Percentiles rank a stretch among this genome's conserved stretches.
phyloP scores from a whole-genome alignment of 1,284 basidiomycete species.

The Clitocybe nebularis region DNA sequence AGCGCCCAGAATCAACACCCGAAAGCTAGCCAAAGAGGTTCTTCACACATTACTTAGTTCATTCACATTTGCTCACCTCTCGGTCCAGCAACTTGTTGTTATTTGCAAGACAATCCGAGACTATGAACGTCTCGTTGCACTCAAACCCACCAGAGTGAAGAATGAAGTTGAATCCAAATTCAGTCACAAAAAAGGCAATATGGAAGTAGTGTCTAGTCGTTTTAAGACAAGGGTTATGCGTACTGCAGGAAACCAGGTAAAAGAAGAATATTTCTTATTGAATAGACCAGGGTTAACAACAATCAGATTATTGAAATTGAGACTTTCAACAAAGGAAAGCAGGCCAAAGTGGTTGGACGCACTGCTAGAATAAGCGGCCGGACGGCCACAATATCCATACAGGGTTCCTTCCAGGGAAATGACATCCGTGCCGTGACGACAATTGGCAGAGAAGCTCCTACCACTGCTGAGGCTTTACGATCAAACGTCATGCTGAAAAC shows the following conservation, averaged over 20 bases:
- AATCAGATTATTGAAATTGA: slow-evolving; percentile 22
- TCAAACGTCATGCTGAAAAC: slow-evolving; percentile 29
- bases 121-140: slow-evolving; percentile 30
- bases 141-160: slow-evolving; percentile 33
- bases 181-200: slow-evolving; percentile 18
- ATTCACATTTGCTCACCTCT: slow-evolving; percentile 4
- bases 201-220: slow-evolving; percentile 34
- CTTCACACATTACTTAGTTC: not conserved
- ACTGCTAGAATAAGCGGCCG: slow-evolving; percentile 21
- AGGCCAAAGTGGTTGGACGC: slow-evolving; percentile 9
- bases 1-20: slow-evolving; percentile 19
- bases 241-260: slow-evolving; percentile 29
- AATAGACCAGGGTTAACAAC: not conserved
- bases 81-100: slow-evolving; percentile 28
- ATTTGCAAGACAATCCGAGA: slow-evolving; percentile 38
- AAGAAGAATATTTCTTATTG: not conserved
- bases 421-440: slow-evolving; percentile 32
- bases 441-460: slow-evolving; percentile 39
- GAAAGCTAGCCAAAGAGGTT: slow-evolving; percentile 12
- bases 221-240: slow-evolving; percentile 38
- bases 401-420: slow-evolving; percentile 16
- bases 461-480: slow-evolving; percentile 37
- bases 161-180: slow-evolving; percentile 39
- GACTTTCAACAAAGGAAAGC: slow-evolving; percentile 14
- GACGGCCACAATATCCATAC: slow-evolving; percentile 15